Conservation (phyloP, 768 basidiomycete species). For the Suillus decipiens region DNA sequence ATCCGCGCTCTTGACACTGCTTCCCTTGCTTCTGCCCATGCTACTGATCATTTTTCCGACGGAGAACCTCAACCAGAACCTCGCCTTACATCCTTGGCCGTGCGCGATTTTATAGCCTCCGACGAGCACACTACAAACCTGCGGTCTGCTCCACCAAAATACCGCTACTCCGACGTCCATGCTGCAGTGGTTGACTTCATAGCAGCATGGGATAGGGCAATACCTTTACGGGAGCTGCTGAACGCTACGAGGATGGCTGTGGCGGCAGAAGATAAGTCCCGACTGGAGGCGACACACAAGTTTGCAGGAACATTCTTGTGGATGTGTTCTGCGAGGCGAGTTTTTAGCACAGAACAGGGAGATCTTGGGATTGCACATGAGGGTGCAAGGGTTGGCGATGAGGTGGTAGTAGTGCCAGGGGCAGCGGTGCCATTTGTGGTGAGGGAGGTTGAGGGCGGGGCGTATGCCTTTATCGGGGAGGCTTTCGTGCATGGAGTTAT, state of each 20-base stretch:
- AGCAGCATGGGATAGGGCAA: neutral
- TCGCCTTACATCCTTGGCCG: neutral
- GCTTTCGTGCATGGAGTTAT: constrained; percentile 14
- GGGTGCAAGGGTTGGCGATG: constrained; percentile 8
- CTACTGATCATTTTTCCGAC: neutral
- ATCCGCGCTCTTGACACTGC: neutral
- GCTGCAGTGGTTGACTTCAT: neutral
- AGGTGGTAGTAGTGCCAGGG: constrained; percentile 8
- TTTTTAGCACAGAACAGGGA: neutral
- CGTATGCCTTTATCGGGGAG: constrained; percentile 14
- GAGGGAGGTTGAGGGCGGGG: constrained; percentile 11
- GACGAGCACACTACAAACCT: neutral
- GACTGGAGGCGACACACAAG: neutral
- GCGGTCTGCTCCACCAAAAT: neutral
- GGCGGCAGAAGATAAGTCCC: neutral
- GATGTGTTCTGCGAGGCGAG: neutral
- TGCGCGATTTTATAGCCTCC: neutral
- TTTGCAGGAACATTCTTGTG: neutral
- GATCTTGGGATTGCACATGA: neutral
- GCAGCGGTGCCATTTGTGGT: constrained; percentile 14
- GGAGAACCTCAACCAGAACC: neutral
- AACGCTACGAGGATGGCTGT: neutral
- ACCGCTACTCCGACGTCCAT: neutral
- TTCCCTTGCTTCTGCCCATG: neutral
- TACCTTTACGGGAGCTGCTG: neutral